A percentile compares a stretch with the other conserved stretches of the same genome.
Conservation (phyloP, 2,329 filamentous ascomycete species). For the Paraconiothyrium sp. region DNA sequence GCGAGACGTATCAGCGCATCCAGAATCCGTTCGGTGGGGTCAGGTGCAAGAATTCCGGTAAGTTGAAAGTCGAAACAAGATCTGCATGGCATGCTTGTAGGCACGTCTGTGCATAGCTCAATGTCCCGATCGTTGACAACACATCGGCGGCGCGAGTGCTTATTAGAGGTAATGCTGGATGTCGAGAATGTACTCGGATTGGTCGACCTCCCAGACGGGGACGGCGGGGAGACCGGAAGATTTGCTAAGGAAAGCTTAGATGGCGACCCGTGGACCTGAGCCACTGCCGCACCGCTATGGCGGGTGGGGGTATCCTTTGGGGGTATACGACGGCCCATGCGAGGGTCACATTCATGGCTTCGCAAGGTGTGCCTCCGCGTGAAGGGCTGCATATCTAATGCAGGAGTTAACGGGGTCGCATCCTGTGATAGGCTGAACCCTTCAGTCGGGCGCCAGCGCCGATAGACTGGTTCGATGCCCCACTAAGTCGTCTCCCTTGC, state of each 20-base stretch:
- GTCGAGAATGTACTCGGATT: not conserved
- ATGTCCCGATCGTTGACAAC: slow-evolving; percentile 8
- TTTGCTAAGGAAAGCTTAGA: not conserved
- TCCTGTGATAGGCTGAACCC: slow-evolving; percentile 11
- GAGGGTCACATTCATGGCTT: slow-evolving; percentile 9
- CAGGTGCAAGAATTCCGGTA: slow-evolving; percentile 5
- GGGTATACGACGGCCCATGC: not conserved
- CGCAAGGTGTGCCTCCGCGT: not conserved
- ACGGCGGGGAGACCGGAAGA: not conserved
- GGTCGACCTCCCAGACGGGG: not conserved
- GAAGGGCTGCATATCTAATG: not conserved
- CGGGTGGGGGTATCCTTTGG: not conserved
- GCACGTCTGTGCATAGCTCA: not conserved
- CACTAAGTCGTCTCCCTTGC: slow-evolving; percentile 16
- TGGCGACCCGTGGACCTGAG: not conserved
- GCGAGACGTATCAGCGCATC: not conserved
- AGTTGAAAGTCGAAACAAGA: slow-evolving; percentile 2
- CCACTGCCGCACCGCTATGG: slow-evolving; percentile 8
- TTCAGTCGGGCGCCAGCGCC: slow-evolving; percentile 10
- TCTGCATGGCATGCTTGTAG: slow-evolving; percentile 1
- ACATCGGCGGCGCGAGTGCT: not conserved
- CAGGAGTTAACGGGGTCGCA: not conserved
- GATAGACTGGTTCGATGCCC: slow-evolving; percentile 9
- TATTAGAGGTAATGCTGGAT: not conserved
- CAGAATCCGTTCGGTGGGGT: not conserved